Conservation (phyloP, 352 stramenopile genomes). For the Phytophthora sojae region DNA sequence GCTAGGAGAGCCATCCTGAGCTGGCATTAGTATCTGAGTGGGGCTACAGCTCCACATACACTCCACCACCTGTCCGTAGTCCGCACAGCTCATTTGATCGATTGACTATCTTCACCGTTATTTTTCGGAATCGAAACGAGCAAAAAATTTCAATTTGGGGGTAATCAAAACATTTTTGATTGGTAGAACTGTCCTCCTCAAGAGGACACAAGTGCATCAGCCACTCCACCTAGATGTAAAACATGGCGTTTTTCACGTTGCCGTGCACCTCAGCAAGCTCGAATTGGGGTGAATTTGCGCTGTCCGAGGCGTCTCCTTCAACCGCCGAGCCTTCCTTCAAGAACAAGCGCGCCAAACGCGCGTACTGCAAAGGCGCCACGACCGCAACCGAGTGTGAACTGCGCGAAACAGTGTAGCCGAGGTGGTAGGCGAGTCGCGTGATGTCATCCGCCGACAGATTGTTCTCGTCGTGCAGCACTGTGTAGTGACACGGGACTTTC, state of each 20-base stretch:
- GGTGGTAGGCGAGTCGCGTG: not conserved
- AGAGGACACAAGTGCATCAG: no score
- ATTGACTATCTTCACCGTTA: no score
- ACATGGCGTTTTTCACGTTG: no score
- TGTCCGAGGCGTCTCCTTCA: no score
- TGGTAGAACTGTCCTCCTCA: no score
- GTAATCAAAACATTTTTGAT: no score
- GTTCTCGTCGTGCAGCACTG: not conserved
- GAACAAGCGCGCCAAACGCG: not conserved
- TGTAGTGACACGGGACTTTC: not conserved
- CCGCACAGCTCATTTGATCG: not conserved
- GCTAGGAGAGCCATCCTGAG: not conserved
- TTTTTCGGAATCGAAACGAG: not conserved
- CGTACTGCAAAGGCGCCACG: not conserved
- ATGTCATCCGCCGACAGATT: not conserved
- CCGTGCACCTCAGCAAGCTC: no score
- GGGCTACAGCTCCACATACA: not conserved
- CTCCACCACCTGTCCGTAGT: not conserved
- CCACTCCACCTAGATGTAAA: no score
- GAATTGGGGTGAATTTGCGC: no score
- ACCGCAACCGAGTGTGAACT: not conserved
- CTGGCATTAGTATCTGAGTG: not conserved
- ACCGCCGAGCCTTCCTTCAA: no score
- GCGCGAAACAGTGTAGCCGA: not conserved
- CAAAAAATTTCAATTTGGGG: not conserved